Conservation (phyloP, 1,139 yeast genomes). For the Candida tetrigidarum region DNA sequence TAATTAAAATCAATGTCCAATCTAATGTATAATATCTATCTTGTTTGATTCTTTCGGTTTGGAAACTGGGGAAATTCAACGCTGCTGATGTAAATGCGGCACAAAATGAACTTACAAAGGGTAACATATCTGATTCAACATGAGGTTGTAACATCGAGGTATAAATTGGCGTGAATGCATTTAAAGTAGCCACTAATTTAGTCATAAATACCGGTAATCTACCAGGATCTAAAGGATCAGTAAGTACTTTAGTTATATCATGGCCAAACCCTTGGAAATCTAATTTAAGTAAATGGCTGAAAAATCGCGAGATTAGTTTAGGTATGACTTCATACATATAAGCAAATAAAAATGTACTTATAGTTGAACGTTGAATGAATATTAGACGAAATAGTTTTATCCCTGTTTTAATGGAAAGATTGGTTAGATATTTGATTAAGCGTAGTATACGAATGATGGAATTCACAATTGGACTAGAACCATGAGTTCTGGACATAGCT, state of each 20-base stretch:
- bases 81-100: conserved; percentile 26
- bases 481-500: background rate
- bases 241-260: conserved; percentile 20
- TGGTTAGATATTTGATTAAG: background rate
- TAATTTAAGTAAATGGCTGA: conserved; percentile 21
- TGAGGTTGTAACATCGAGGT: conserved; percentile 13
- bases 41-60: conserved; percentile 16
- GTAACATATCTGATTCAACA: conserved; percentile 2
- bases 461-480: background rate
- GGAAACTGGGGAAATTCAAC: conserved; percentile 26
- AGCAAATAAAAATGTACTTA: conserved; percentile 37
- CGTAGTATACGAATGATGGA: background rate
- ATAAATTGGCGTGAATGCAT: conserved; percentile 20
- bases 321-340: conserved; percentile 41
- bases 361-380: conserved; percentile 18
- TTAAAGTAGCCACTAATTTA: conserved; percentile 23
- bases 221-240: conserved; percentile 28
- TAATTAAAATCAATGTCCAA: conserved; percentile 26
- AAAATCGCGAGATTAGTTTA: conserved; percentile 25
- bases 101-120: conserved; percentile 11
- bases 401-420: conserved; percentile 1
- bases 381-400: conserved; percentile 8
- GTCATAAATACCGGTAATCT: conserved; percentile 36
- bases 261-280: conserved; percentile 15
- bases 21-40: conserved; percentile 28